Conservation (phyloP, 1,139 yeast genomes). For the Suhomyces bolitotheri region DNA sequence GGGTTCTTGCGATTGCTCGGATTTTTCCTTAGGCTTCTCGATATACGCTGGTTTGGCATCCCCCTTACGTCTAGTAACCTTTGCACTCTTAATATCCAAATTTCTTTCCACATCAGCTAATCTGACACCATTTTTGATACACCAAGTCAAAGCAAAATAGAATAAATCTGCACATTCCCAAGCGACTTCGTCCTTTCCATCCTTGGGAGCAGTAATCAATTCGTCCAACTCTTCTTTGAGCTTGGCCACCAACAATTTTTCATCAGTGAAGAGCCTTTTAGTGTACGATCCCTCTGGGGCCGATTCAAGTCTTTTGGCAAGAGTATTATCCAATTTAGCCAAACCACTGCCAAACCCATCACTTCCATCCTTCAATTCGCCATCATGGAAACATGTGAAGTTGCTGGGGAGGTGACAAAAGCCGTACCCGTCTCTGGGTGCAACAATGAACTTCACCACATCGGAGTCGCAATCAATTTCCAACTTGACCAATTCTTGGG, state of each 20-base stretch:
- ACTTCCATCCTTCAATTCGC: slow-evolving; percentile 30
- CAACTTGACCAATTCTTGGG: slow-evolving; percentile 68
- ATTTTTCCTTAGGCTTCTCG: slow-evolving; percentile 22
- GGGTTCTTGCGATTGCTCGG: slow-evolving; percentile 15
- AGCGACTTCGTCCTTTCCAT: slow-evolving; percentile 62
- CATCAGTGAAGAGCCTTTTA: slow-evolving; percentile 79
- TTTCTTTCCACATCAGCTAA: slow-evolving; percentile 81
- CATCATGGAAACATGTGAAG: slow-evolving; percentile 68
- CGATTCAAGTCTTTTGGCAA: slow-evolving; percentile 50
- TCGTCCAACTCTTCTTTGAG: slow-evolving; percentile 97
- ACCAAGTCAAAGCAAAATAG: slow-evolving; percentile 87
- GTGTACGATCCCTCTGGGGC: slow-evolving; percentile 96
- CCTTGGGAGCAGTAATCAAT: slow-evolving; percentile 72
- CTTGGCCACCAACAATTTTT: slow-evolving; percentile 74
- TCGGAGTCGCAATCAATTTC: slow-evolving; percentile 91
- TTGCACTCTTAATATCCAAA: slow-evolving; percentile 77
- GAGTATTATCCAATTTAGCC: slow-evolving; percentile 62
- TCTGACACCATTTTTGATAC: slow-evolving; percentile 77
- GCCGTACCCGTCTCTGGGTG: slow-evolving; percentile 73
- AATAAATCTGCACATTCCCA: slow-evolving; percentile 98
- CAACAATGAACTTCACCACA: slow-evolving; percentile 81
- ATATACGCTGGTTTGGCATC: slow-evolving; percentile 85
- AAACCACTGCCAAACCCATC: slow-evolving; percentile 62
- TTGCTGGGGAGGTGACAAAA: slow-evolving; percentile 85
- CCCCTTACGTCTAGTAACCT: slow-evolving; percentile 91